phyloP scores from a whole-genome alignment of 1,284 basidiomycete genomes.

The Earliella scabrosa region DNA sequence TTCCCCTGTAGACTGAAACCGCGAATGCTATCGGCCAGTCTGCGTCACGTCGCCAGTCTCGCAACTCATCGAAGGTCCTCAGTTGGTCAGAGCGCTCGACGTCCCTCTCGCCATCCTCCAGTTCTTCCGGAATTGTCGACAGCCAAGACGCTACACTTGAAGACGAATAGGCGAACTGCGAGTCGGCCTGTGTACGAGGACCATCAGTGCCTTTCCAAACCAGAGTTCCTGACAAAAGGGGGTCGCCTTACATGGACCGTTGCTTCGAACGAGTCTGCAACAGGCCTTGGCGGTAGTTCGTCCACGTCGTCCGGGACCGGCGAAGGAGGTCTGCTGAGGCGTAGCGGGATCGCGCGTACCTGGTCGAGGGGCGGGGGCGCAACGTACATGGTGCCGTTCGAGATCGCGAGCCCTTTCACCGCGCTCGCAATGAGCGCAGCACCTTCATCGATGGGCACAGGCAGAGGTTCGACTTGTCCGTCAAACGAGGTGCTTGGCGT shows the following conservation, averaged over 20 bases:
- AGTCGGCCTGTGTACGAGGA: neutral
- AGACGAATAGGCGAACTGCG: neutral
- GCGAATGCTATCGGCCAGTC: too few species aligned
- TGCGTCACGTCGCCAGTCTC: too few species aligned
- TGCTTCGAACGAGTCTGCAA: neutral
- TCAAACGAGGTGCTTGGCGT: slow-evolving; percentile 5
- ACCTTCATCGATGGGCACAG: neutral
- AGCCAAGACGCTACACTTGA: neutral
- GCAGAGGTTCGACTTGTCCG: neutral
- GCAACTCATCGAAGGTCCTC: too few species aligned
- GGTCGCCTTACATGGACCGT: neutral
- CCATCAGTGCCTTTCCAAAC: too few species aligned
- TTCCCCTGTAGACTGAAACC: too few species aligned
- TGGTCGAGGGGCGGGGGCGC: neutral
- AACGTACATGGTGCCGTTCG: neutral
- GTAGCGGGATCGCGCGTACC: neutral
- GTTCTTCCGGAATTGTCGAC: neutral
- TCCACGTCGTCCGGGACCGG: neutral
- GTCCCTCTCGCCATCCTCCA: neutral
- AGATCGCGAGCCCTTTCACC: neutral
- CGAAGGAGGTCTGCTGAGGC: neutral
- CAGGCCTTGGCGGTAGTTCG: neutral
- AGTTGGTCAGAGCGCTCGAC: neutral
- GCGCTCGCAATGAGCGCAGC: neutral
- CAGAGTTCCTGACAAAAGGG: too few species aligned